Evolutionary conservation across 768 basidiomycete species (phyloP).

Genomic region (Phanerochaete carnosa): DNA sequence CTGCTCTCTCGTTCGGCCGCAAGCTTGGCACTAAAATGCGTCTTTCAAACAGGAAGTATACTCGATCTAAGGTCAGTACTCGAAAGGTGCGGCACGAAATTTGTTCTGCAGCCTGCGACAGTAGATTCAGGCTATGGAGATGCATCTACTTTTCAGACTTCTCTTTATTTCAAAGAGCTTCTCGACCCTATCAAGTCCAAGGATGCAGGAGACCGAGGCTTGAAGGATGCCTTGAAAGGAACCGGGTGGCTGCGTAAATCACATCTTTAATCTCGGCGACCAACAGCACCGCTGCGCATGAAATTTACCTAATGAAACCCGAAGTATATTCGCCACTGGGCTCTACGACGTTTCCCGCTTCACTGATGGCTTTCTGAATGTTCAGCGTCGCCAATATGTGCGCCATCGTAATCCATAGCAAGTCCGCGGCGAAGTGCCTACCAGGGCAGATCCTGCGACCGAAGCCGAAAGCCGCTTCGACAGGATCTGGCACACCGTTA

Average conservation of each 20-base stretch:
- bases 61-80: background rate
- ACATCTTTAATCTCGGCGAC: background rate
- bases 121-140: background rate
- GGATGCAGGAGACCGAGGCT: constrained; percentile 25
- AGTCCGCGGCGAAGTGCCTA: constrained; percentile 19
- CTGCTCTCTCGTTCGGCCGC: too few relatives aligned
- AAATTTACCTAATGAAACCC: constrained; percentile 27
- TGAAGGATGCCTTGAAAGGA: constrained; percentile 19
- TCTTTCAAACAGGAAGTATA: background rate
- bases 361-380: constrained; percentile 17
- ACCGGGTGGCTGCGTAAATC: constrained; percentile 17
- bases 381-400: constrained; percentile 20
- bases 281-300: background rate
- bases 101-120: too few relatives aligned
- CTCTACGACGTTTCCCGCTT: constrained; percentile 14
- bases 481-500: constrained; percentile 5
- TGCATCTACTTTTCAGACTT: background rate
- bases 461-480: constrained; percentile 13
- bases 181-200: constrained; percentile 24
- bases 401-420: constrained; percentile 21
- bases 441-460: constrained; percentile 23
- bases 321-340: constrained; percentile 32
- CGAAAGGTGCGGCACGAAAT: too few relatives aligned
- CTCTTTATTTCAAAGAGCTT: background rate
- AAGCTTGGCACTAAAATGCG: background rate